A percentile compares a stretch with the other conserved stretches of the same genome.
These are phyloP conservation scores for Chrysoporthe deuterocubensis DNA, from an alignment of 2,329 filamentous ascomycete species.

Conservation along the genomic window DNA sequence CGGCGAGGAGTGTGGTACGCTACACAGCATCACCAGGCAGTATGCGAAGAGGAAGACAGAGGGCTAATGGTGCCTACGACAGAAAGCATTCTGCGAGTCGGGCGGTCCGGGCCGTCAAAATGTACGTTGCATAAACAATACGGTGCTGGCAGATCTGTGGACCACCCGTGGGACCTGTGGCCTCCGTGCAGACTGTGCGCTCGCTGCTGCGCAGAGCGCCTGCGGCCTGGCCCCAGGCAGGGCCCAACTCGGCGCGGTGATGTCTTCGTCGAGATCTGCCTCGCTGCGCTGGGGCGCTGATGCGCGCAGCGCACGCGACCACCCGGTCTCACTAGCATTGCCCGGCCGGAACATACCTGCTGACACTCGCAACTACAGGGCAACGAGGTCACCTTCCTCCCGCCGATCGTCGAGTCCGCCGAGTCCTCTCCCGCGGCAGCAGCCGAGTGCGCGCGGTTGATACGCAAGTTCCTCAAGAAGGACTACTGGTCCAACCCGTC, in stretches of 20 bases:
- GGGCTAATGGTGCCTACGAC: constrained; percentile 31
- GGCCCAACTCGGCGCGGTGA: not conserved
- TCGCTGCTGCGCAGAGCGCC: too few relatives aligned
- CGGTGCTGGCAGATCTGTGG: not conserved
- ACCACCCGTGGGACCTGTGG: not conserved
- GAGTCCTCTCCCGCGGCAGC: constrained; percentile 90
- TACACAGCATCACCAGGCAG: not conserved
- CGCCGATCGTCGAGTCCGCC: constrained; percentile 90
- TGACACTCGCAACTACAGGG: constrained; percentile 50
- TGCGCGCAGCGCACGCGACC: too few relatives aligned
- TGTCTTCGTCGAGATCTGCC: not conserved
- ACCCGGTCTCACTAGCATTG: not conserved
- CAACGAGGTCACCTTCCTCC: constrained; percentile 90
- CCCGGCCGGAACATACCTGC: not conserved
- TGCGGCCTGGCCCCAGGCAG: too few relatives aligned
- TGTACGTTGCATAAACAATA: constrained; percentile 45
- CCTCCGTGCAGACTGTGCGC: not conserved
- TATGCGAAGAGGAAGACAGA: not conserved
- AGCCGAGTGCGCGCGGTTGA: constrained; percentile 75
- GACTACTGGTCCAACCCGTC: constrained; percentile 69
- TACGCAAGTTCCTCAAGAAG: constrained; percentile 80
- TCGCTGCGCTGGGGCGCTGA: not conserved
- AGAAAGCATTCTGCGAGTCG: constrained; percentile 84
- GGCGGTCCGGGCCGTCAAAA: constrained; percentile 57
- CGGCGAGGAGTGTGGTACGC: constrained; percentile 67